Conservation (phyloP, 805 yeast species). For the Wickerhamomyces bovis region DNA sequence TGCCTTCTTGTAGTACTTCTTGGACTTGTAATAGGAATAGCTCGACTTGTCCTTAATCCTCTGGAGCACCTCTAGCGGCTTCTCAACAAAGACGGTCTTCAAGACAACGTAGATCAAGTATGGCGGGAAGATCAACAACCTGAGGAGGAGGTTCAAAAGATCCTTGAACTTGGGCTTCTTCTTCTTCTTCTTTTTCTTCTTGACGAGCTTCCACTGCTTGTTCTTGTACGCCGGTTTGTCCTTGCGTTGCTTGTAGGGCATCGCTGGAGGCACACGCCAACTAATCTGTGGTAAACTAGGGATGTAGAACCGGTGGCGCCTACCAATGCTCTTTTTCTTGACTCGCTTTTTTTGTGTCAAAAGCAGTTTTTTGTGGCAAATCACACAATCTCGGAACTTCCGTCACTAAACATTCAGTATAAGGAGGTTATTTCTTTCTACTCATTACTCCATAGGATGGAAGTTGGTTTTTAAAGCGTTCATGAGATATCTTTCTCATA, state of each 20-base stretch:
- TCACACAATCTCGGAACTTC: too few relatives aligned
- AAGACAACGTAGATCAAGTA: constrained; percentile 3
- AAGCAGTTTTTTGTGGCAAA: too few relatives aligned
- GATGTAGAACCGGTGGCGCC: background rate
- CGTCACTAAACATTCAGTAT: too few relatives aligned
- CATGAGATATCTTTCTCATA: too few relatives aligned
- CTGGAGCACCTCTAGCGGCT: background rate
- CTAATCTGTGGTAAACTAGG: background rate
- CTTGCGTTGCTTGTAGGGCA: background rate
- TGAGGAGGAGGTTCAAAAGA: constrained; percentile 1
- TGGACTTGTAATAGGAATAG: background rate
- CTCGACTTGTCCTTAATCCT: background rate
- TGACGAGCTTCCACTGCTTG: background rate
- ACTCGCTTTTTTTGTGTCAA: too few relatives aligned
- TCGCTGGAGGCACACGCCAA: background rate
- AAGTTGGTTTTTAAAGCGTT: too few relatives aligned
- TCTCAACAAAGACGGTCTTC: constrained; percentile 1
- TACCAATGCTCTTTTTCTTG: too few relatives aligned
- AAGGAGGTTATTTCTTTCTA: too few relatives aligned
- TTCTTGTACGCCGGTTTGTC: background rate
- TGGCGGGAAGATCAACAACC: constrained; percentile 4
- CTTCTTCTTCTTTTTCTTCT: background rate
- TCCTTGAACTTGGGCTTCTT: background rate
- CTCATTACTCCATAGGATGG: too few relatives aligned
- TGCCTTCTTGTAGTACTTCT: constrained; percentile 5